Base-by-base conservation (phyloP, 371 early-diverging fungal species). In the Thermomucor indicae-seudaticae region DNA sequence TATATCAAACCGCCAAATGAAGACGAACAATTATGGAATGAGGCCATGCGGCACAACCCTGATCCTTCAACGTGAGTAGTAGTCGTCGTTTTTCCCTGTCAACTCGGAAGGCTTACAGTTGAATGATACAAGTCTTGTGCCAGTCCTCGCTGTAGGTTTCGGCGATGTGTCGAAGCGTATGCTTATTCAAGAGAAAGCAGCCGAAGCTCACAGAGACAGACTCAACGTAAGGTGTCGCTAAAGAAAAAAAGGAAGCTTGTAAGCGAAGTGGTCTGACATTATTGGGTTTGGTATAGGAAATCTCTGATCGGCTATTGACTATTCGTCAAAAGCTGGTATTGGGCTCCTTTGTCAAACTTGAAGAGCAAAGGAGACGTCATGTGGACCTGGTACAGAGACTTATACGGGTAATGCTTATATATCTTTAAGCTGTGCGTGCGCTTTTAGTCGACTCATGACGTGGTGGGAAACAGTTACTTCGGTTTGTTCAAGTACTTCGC, bases 111-210 rank as follows among this genome's bases (percentile, higher is more conserved):
- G 38, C 23, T 23, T 41, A 22, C 28, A 1, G 19, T 50, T 8
- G 4, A 25, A 19, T 29, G 2, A 16, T 34, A 22, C 27, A n/a
- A 88, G 91, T 50, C 78, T 91, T 80, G 91, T 93, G 0, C 93
- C 95, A 7, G 93, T 88, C 2, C 63, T 93, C n/a, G 96, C 94
- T 1, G 78, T 86, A 40, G 94, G 96, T 20, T 94, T 92, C 57
- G 90, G 82, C 3, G 94, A 91, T 54, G 69, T 94, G 22, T 77
- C 89, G 47, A 90, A 89, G 65, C 80, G 95, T 20, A 83, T 89
- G 57, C 83, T 84, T 27, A 68, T 79, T 43, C 95, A 94, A 64
- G 75, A 80, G 4, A 58, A 80, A 34, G 78, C 84, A 56, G 60
- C 72, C 8, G 72, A 59, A 29, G 29, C 54, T 27, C 67, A 66